Conservation (phyloP, 2,329 filamentous ascomycete genomes). For the Trichoderma guizhouense region DNA sequence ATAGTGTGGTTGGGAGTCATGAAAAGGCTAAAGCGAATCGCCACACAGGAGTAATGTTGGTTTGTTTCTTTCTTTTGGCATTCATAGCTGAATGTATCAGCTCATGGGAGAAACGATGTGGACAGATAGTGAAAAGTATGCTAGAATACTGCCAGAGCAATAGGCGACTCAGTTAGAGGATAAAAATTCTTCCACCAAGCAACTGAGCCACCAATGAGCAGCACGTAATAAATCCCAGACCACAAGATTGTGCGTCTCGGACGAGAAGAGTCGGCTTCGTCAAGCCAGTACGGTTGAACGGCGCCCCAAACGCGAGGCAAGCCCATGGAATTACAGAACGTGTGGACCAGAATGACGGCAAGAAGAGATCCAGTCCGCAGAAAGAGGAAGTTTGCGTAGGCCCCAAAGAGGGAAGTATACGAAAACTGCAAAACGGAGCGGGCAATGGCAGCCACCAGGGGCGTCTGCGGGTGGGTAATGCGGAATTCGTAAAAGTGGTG, state of each 20-base stretch:
- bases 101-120: background rate
- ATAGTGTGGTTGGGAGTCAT: background rate
- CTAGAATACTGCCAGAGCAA: constrained; percentile 32
- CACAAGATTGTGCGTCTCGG: constrained; percentile 43
- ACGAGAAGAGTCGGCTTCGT: constrained; percentile 24
- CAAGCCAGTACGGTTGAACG: constrained; percentile 54
- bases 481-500: constrained; percentile 97
- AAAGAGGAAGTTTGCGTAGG: constrained; percentile 87
- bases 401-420: constrained; percentile 91
- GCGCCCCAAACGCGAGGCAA: constrained; percentile 81
- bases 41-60: background rate
- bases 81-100: background rate
- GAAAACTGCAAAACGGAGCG: constrained; percentile 79
- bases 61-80: background rate
- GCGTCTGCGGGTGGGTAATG: constrained; percentile 70
- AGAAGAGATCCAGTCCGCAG: constrained; percentile 79
- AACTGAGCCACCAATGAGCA: constrained; percentile 69
- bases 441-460: constrained; percentile 59
- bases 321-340: constrained; percentile 91
- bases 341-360: constrained; percentile 72
- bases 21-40: background rate
- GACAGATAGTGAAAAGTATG: constrained; percentile 18
- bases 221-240: constrained; percentile 74
- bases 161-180: constrained; percentile 58
- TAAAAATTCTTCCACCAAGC: constrained; percentile 71